phyloP scores from a whole-genome alignment of 2,329 filamentous ascomycete species.

The Pyrenochaeta sp. region DNA sequence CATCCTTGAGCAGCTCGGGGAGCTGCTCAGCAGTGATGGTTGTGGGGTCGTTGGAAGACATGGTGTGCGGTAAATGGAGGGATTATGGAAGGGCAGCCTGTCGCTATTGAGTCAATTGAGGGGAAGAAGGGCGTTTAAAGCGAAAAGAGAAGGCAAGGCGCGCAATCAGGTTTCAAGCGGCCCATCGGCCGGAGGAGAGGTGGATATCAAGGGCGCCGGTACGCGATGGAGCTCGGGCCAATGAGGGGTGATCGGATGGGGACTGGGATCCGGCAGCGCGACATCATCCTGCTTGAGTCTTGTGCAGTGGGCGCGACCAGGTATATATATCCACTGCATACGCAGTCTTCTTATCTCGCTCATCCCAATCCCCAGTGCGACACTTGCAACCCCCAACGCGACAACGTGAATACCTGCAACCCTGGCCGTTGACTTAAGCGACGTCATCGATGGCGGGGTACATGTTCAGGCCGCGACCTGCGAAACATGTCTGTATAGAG shows the following conservation, averaged over 20 bases:
- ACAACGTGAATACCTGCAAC: constrained; percentile 23
- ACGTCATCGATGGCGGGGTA: constrained; percentile 34
- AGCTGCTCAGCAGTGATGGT: constrained; percentile 71
- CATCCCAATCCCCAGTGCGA: constrained; percentile 8
- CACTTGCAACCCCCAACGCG: constrained; percentile 14
- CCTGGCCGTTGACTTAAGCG: constrained; percentile 14
- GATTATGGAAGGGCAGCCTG: too few species aligned
- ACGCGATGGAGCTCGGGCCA: constrained; percentile 38
- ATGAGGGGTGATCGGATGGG: constrained; percentile 29
- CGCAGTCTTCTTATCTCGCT: constrained; percentile 13
- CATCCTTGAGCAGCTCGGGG: constrained; percentile 71
- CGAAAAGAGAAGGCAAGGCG: neutral
- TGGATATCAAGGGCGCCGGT: constrained; percentile 6
- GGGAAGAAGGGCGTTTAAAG: neutral
- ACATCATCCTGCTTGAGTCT: constrained; percentile 20
- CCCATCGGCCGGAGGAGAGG: constrained; percentile 2
- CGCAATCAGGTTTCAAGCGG: constrained; percentile 16
- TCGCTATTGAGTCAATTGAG: too few species aligned
- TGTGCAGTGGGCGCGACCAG: constrained; percentile 4
- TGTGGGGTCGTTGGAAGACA: constrained; percentile 27
- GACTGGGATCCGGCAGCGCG: constrained; percentile 15
- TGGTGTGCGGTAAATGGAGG: constrained; percentile 3
- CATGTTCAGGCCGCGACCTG: neutral
- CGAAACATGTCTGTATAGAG: constrained; percentile 4
- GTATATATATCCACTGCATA: constrained; percentile 18